Base-by-base conservation (phyloP, 257 asterid species). In the Salvia miltiorrhiza region DNA sequence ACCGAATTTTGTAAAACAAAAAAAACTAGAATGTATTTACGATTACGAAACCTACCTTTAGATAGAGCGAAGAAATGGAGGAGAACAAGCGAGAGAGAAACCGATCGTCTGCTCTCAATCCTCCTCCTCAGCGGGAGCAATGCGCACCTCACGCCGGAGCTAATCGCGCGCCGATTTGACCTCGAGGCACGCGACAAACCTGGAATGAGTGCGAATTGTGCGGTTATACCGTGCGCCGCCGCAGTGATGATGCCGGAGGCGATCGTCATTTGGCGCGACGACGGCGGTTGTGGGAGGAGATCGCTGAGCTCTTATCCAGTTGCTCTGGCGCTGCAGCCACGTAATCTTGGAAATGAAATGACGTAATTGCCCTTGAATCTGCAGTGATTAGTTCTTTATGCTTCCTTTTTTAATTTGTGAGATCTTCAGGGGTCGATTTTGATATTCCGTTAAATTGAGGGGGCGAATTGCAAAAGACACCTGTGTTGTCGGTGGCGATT, bases 61-160 rank as follows among this genome's bases (percentile, higher is more conserved):
- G 95, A 81, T 12, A 71, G 67, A 49, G 84, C 79, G 72, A 89
- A 73, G 64, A 78, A 77, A 17, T 79, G 79, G 71, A 89, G 73
- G 32, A 74, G 72, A 73, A 82, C 71, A 9, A 92, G 80, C 5
- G 96, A 79, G 16, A 85, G 58, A 21, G 95, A 85, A 65, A 89
- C 81, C 70, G 64, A 65, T 76, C 96, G 79, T 65, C 97, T 78
- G 86, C 96, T 83, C 79, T 78, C 76, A 55, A 19, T 77, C 78
- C 68, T 78, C 78, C 76, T 73, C 77, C 70, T 7, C 35, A 3
- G 75, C 17, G 82, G 76, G 67, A 44, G 72, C 58, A 77, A 67
- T 40, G 83, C 76, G 84, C 96, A 90, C 61, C 72, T 73, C 63
- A 78, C 77, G 20, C 59, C 17, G 45, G 80, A 59, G 79, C 78